Evolutionary conservation across 176 grass and related monocot species (phyloP).

Genomic region (Raddia guianensis): DNA sequence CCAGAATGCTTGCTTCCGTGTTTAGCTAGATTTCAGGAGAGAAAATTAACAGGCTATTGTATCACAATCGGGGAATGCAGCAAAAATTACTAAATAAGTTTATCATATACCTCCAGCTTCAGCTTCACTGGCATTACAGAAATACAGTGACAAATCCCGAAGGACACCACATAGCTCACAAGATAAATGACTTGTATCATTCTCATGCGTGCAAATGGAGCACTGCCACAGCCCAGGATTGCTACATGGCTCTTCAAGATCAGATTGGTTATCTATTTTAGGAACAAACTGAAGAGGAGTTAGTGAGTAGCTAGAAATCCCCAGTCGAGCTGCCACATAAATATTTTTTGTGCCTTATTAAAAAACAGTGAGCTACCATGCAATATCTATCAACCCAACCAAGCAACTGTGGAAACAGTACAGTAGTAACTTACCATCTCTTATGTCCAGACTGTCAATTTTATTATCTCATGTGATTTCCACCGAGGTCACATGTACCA

Average conservation of each 20-base stretch:
- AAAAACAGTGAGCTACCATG: not conserved
- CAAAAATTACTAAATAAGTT: not conserved
- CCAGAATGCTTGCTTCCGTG: conserved; percentile 46
- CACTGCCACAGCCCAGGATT: conserved; percentile 58
- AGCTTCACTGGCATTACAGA: conserved; percentile 45
- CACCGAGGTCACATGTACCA: not conserved
- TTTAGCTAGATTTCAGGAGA: conserved; percentile 58
- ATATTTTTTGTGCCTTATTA: not conserved
- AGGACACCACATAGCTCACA: conserved; percentile 79
- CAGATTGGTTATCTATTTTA: conserved; percentile 33
- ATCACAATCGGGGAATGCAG: not conserved
- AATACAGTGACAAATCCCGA: conserved; percentile 51
- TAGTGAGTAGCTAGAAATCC: conserved; percentile 21
- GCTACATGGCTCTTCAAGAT: conserved; percentile 24
- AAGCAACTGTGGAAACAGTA: not conserved
- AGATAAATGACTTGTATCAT: conserved; percentile 40
- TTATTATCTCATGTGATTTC: not conserved
- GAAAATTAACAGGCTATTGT: conserved; percentile 10
- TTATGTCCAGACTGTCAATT: not conserved
- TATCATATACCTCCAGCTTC: conserved; percentile 36
- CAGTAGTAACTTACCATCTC: conserved; percentile 39
- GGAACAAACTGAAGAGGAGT: conserved; percentile 48
- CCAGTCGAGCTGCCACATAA: not conserved
- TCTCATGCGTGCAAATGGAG: conserved; percentile 63
- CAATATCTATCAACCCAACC: not conserved